phyloP scores from a whole-genome alignment of 371 early-diverging fungal genomes.

The Lichtheimia ramosa region DNA sequence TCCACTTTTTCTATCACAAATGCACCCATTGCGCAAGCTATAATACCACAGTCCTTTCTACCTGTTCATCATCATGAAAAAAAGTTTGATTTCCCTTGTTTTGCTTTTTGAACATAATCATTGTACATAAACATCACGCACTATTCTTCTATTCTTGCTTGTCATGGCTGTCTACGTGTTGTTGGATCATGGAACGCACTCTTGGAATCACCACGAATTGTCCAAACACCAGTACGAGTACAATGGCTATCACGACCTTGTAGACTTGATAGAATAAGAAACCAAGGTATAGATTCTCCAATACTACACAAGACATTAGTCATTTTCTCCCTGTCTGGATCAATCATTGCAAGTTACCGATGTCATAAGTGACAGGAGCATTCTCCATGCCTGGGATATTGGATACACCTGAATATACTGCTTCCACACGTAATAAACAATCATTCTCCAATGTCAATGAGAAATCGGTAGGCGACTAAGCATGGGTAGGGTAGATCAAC shows the following conservation, averaged over 20 bases:
- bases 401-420: constrained; percentile 38
- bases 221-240: constrained; percentile 9
- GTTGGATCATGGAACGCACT: constrained; percentile 4
- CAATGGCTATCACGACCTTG: constrained; percentile 25
- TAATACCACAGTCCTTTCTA: constrained; percentile 86
- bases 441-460: constrained; percentile 11
- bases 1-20: constrained; percentile 95
- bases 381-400: constrained; percentile 14
- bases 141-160: neutral
- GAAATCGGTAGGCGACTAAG: constrained; percentile 43
- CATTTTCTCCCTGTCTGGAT: neutral
- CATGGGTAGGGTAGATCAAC: neutral
- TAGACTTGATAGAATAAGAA: constrained; percentile 37
- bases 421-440: constrained; percentile 17
- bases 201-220: constrained; percentile 20
- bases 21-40: constrained; percentile 89
- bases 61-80: constrained; percentile 18
- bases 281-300: constrained; percentile 28
- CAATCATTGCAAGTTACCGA: constrained; percentile 25
- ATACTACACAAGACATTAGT: constrained; percentile 10
- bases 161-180: neutral
- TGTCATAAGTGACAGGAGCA: constrained; percentile 25
- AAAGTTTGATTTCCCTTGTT: no score
- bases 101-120: neutral
- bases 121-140: neutral